Conservation (phyloP, 805 yeast species). For the Candida succiphila region DNA sequence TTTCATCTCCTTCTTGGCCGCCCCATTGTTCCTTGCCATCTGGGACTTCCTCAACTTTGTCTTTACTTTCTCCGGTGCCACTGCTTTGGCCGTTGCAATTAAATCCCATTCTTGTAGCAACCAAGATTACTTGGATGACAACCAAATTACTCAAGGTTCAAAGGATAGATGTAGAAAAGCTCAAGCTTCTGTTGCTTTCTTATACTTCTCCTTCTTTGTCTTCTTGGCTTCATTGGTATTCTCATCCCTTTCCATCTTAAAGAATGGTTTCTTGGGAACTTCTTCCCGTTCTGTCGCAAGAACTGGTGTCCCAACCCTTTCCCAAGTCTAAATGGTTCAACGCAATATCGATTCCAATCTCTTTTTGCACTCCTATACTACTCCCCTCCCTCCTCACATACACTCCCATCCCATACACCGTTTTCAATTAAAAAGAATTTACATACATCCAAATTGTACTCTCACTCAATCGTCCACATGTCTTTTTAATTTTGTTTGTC, state of each 20-base stretch:
- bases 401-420: too few relatives aligned
- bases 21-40: conserved; percentile 69
- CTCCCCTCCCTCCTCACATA: too few relatives aligned
- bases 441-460: too few relatives aligned
- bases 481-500: too few relatives aligned
- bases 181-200: conserved; percentile 75
- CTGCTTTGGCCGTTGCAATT: conserved; percentile 87
- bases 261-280: conserved; percentile 51
- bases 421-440: too few relatives aligned
- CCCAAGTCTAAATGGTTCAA: conserved; percentile 82
- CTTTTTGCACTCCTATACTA: too few relatives aligned
- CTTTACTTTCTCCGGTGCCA: conserved; percentile 90
- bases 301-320: conserved; percentile 84
- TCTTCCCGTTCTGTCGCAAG: conserved; percentile 42
- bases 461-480: too few relatives aligned
- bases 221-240: conserved; percentile 55
- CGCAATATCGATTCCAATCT: too few relatives aligned
- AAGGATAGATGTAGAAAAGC: conserved; percentile 89
- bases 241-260: conserved; percentile 38
- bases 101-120: conserved; percentile 81
- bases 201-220: conserved; percentile 73
- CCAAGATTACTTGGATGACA: conserved; percentile 48
- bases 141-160: conserved; percentile 68
- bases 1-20: conserved; percentile 70
- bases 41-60: conserved; percentile 84